phyloP scores from a whole-genome alignment of 306 rosid species.

The Dicorynia guianensis region DNA sequence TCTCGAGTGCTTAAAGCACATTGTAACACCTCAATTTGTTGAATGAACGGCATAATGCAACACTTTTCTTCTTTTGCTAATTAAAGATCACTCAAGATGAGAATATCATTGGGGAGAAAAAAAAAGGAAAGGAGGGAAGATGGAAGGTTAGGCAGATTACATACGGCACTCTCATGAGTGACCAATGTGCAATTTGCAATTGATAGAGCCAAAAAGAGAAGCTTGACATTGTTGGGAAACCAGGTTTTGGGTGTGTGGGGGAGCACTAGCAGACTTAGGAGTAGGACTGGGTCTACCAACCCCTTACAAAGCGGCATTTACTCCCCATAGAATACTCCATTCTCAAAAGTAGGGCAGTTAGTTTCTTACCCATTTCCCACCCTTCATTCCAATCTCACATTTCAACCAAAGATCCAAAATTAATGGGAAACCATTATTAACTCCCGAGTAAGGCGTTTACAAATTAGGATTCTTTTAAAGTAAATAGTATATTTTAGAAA shows the following conservation, averaged over 20 bases:
- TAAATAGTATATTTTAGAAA: too few species aligned
- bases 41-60: too few species aligned
- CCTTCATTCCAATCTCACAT: constrained; percentile 50
- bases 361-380: constrained; percentile 49
- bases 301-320: constrained; percentile 81
- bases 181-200: constrained; percentile 15
- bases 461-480: too few species aligned
- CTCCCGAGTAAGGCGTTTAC: too few species aligned
- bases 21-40: too few species aligned
- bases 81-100: too few species aligned
- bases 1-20: too few species aligned
- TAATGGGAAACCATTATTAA: constrained; percentile 43
- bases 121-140: too few species aligned
- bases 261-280: constrained; percentile 27
- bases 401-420: constrained; percentile 78
- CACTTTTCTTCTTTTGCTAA: too few species aligned
- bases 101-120: too few species aligned
- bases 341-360: constrained; percentile 54
- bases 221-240: constrained; percentile 6
- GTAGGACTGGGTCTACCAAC: constrained; percentile 69
- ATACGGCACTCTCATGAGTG: neutral
- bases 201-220: neutral
- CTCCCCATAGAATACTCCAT: constrained; percentile 65
- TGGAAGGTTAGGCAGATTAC: neutral
- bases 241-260: constrained; percentile 6